These are phyloP conservation scores for Aurinia saxatilis DNA, from an alignment of 345 rosid genomes.

Conservation along the genomic window DNA sequence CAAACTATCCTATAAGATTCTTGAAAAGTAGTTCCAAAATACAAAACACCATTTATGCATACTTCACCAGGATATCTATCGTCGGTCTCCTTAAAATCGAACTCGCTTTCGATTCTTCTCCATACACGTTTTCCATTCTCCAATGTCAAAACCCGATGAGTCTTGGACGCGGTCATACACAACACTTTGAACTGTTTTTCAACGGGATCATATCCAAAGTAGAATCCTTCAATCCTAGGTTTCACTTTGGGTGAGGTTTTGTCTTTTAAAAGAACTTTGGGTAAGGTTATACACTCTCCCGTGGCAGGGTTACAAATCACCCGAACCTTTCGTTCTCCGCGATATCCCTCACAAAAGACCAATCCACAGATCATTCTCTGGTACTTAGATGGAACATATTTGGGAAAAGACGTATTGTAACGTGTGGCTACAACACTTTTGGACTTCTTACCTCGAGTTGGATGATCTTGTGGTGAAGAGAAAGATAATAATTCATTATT, in stretches of 20 bases:
- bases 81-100: too few species aligned
- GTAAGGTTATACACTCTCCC: neutral
- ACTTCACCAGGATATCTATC: neutral
- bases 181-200: neutral
- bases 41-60: conserved; percentile 2
- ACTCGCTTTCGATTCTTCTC: neutral
- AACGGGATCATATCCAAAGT: neutral
- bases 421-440: conserved; percentile 7
- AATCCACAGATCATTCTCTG: neutral
- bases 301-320: neutral
- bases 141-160: conserved; percentile 8
- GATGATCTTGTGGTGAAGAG: neutral
- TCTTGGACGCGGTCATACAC: neutral
- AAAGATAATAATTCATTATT: neutral
- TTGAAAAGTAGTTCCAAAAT: neutral
- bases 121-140: neutral
- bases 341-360: too few species aligned
- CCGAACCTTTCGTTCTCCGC: neutral
- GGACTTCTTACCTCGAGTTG: neutral
- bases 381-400: neutral
- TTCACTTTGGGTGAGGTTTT: neutral
- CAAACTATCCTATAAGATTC: neutral
- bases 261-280: too few species aligned
- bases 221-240: neutral
- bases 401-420: neutral